Evolutionary conservation across 2,329 filamentous ascomycete species (phyloP), one percentile per base, ranked within the genome.

Genomic region (Pseudocercospora fuligena): DNA sequence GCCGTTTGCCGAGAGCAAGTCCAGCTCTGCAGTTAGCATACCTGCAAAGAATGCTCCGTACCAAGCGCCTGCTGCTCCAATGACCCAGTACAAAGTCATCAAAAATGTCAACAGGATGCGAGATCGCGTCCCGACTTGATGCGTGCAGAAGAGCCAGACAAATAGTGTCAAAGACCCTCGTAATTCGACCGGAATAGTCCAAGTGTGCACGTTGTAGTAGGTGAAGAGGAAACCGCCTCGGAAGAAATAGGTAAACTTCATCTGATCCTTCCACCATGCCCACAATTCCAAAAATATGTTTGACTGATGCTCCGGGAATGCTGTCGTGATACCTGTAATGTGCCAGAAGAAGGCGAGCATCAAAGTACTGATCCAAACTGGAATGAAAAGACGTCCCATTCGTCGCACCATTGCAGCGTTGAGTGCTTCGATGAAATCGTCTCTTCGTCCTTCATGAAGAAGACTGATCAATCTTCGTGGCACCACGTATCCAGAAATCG

Each of bases 231-330:
- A 66, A 11, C 69, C 69, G 4, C 81, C 80, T 27, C 86, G 84
- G 78, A 87, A 91, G 49, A 90, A 75, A 74, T 89, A 91, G 77
- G 85, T 89, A 78, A 89, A 91, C 75, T 89, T 89, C 73, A 90
- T 90, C 73, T 87, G 82, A 74, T 91, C 87, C 64, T 73, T 74
- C 58, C 81, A 79, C 80, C 80, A 82, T 19, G 76, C 79, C 76
- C 82, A 84, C 2, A 87, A 66, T 69, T 89, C 86, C 11, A 80
- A 81, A 11, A 76, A 68, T 73, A 84, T 82, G 40, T 71, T 85
- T 5, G 68, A 70, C 67, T 83, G 76, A 25, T 77, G 59, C 19
- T 60, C 49, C 0, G 71, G 70, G 25, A 69, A 73, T 9, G 71
- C 68, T 12, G 80, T 78, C 76, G 80, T 83, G 61, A 86, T 78